phyloP scores from a whole-genome alignment of 768 basidiomycete species.

The Suillus decipiens region DNA sequence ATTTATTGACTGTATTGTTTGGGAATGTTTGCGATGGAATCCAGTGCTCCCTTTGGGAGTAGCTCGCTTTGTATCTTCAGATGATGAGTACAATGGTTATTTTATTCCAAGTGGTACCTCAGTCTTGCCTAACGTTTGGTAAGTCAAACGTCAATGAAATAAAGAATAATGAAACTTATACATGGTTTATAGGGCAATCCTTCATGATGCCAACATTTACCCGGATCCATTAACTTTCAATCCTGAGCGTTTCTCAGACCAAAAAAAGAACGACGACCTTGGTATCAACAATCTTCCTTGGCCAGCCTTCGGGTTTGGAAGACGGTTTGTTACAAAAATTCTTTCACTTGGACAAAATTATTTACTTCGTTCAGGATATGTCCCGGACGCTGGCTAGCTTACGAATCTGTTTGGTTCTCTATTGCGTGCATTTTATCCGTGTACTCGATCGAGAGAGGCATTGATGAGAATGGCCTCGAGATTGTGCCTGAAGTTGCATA shows the following conservation, averaged over 20 bases:
- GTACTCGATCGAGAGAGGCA: slow-evolving; percentile 41
- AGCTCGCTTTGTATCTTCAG: slow-evolving; percentile 30
- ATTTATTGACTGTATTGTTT: slow-evolving; percentile 37
- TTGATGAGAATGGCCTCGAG: slow-evolving; percentile 32
- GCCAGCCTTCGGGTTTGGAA: slow-evolving; percentile 44
- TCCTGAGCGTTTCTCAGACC: slow-evolving; percentile 37
- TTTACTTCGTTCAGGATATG: slow-evolving; percentile 36
- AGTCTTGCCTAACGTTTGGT: slow-evolving; percentile 51
- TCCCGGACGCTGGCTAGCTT: slow-evolving; percentile 46
- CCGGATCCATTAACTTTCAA: slow-evolving; percentile 43
- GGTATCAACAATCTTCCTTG: slow-evolving; percentile 39
- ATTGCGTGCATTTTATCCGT: slow-evolving; percentile 42
- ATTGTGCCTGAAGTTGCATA: slow-evolving; percentile 39
- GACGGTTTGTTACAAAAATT: slow-evolving; percentile 30
- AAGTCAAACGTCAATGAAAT: slow-evolving; percentile 19
- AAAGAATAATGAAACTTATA: slow-evolving; percentile 17
- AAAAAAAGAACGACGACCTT: slow-evolving; percentile 23
- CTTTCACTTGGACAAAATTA: not conserved
- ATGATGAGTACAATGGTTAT: slow-evolving; percentile 48
- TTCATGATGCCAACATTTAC: slow-evolving; percentile 41
- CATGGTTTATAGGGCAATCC: slow-evolving; percentile 38
- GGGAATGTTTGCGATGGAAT: slow-evolving; percentile 44
- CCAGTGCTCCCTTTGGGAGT: slow-evolving; percentile 35
- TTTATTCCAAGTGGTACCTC: slow-evolving; percentile 47
- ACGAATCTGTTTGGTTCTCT: slow-evolving; percentile 45